Percentiles rank a stretch among this genome's conserved stretches.
Evolutionary conservation across 2,329 filamentous ascomycete genomes (phyloP).

Genomic region (Phyllachora maydis): DNA sequence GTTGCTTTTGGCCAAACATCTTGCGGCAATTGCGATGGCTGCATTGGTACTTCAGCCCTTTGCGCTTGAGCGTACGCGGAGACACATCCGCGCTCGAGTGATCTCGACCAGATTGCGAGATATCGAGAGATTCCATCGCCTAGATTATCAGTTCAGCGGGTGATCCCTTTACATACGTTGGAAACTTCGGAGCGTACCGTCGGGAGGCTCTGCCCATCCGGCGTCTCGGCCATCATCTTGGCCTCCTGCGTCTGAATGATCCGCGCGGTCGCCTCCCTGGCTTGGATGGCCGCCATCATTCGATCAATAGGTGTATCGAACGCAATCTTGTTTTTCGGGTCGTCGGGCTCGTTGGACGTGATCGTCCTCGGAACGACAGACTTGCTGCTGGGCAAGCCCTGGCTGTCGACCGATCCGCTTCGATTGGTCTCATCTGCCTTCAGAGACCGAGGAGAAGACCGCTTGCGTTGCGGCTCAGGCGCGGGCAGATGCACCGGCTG

Average conservation of each 20-base stretch:
- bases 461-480: conserved; percentile 13
- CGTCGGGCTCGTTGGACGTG: conserved; percentile 21
- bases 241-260: conserved; percentile 6
- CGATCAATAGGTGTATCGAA: conserved; percentile 74
- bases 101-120: neutral
- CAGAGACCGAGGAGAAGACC: conserved; percentile 3
- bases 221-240: conserved; percentile 16
- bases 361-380: conserved; percentile 15
- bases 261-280: conserved; percentile 21
- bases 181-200: too few relatives aligned
- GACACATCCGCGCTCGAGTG: neutral
- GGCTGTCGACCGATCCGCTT: too few relatives aligned
- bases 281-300: conserved; percentile 75
- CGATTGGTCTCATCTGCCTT: too few relatives aligned
- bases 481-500: conserved; percentile 12
- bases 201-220: conserved; percentile 1
- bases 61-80: too few relatives aligned
- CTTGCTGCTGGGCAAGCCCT: conserved; percentile 3
- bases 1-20: conserved; percentile 78
- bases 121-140: neutral
- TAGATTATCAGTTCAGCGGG: neutral
- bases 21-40: conserved; percentile 55
- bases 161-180: neutral
- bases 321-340: conserved; percentile 27
- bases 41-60: conserved; percentile 63